A percentile compares a stretch with the other conserved stretches of the same genome.
Conservation (phyloP, 257 asterid species). For the Solanum etuberosum region DNA sequence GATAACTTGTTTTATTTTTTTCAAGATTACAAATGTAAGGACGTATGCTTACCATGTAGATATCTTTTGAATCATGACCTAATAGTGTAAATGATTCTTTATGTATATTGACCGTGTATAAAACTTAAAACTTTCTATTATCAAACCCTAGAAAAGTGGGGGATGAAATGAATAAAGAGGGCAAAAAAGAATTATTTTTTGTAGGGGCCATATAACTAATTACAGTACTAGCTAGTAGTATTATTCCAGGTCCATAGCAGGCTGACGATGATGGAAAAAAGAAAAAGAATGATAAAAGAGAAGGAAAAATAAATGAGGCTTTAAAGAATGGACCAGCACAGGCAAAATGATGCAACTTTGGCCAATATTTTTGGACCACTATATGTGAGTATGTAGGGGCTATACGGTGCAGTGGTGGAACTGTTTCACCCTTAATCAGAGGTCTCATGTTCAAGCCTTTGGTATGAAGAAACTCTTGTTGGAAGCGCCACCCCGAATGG, state of each 20-base stretch:
- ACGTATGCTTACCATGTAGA: background rate
- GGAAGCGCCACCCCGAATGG: background rate
- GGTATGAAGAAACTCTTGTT: background rate
- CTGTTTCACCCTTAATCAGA: no score
- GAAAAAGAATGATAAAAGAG: slow-evolving; percentile 1
- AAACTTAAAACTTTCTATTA: background rate
- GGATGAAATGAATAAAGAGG: background rate
- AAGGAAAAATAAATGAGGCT: slow-evolving; percentile 5
- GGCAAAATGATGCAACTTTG: slow-evolving; percentile 39
- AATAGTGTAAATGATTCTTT: background rate
- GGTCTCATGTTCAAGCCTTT: accelerated
- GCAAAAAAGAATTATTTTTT: background rate
- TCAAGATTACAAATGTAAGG: background rate
- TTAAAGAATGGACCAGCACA: slow-evolving; percentile 21
- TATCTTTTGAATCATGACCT: background rate
- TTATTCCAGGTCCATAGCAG: slow-evolving; percentile 2
- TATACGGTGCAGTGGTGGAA: background rate
- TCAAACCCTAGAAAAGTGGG: slow-evolving; percentile 16
- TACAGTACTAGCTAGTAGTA: background rate
- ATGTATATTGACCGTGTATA: background rate
- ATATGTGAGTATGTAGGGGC: background rate
- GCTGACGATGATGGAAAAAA: background rate
- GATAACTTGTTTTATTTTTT: background rate
- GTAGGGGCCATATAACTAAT: background rate
- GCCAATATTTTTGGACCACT: slow-evolving; percentile 28